Percentiles rank a stretch among this genome's conserved stretches.
These are phyloP conservation scores for Priceomyces melissophilus DNA, from an alignment of 805 yeast species.

Conservation along the genomic window DNA sequence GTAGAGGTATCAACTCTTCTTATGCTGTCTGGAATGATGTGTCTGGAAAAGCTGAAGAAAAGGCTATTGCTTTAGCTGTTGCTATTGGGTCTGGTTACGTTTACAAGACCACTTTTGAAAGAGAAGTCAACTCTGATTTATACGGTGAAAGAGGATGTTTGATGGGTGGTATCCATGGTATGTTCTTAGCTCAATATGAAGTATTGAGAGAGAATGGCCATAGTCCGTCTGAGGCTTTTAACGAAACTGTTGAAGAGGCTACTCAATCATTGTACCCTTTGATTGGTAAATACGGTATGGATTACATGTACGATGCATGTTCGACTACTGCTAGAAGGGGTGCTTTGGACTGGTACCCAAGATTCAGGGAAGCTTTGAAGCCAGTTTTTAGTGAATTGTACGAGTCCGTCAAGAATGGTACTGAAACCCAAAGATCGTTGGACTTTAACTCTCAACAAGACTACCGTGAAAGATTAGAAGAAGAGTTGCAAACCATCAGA, in stretches of 20 bases:
- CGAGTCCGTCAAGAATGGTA: conserved; percentile 91
- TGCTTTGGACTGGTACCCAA: conserved; percentile 99
- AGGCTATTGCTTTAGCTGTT: conserved; percentile 96
- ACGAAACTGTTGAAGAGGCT: conserved; percentile 99
- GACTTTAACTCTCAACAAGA: conserved; percentile 98
- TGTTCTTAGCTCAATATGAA: conserved; percentile 99
- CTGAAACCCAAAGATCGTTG: conserved; percentile 96
- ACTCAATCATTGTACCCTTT: conserved; percentile 99
- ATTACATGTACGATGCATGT: conserved; percentile 99
- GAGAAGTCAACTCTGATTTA: conserved; percentile 97
- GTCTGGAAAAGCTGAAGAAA: conserved; percentile 98
- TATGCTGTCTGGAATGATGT: conserved; percentile 99
- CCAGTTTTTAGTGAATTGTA: conserved; percentile 97
- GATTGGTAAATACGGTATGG: conserved; percentile 99
- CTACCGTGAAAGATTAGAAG: conserved; percentile 95
- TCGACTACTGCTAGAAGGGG: conserved; percentile 99
- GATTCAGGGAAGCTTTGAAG: conserved; percentile 97
- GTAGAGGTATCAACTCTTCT: conserved; percentile 99
- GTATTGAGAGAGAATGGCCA: conserved; percentile 99
- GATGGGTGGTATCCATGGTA: conserved; percentile 99
- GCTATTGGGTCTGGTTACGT: conserved; percentile 99
- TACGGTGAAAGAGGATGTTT: conserved; percentile 99
- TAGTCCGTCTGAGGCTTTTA: conserved; percentile 99
- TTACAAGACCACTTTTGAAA: conserved; percentile 98
- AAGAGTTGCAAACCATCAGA: conserved; percentile 90